phyloP scores from a whole-genome alignment of 352 stramenopile species.

The Vaucheria bursata region DNA sequence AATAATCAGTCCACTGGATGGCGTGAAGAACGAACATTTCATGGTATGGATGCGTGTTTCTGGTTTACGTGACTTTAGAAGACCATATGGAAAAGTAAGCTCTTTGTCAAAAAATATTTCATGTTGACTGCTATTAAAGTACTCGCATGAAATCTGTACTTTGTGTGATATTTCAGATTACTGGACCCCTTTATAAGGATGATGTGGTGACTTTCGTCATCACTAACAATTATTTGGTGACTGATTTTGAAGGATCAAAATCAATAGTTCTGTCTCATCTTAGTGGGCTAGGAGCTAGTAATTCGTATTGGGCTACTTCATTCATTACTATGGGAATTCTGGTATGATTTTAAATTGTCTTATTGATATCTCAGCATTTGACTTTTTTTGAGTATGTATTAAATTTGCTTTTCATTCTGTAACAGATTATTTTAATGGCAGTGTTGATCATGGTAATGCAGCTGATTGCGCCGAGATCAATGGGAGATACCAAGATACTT shows the following conservation, averaged over 20 bases:
- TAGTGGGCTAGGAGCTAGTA: conserved; percentile 88
- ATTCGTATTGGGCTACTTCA: conserved; percentile 84
- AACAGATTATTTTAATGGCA: neutral
- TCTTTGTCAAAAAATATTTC: neutral
- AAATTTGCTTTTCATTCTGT: neutral
- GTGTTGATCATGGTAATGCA: neutral
- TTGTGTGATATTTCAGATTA: neutral
- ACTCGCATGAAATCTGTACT: neutral
- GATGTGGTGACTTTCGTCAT: conserved; percentile 75
- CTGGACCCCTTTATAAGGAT: conserved; percentile 3
- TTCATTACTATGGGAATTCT: conserved; percentile 89
- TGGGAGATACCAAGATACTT: conserved; percentile 5
- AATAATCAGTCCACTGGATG: conserved; percentile 53
- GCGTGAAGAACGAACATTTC: conserved; percentile 97
- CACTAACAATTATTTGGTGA: conserved; percentile 89
- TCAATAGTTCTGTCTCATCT: conserved; percentile 90
- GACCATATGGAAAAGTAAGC: conserved; percentile 87
- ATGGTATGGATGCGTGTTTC: conserved; percentile 99
- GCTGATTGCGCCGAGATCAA: neutral
- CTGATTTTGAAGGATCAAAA: conserved; percentile 88
- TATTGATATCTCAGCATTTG: no score
- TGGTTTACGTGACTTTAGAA: conserved; percentile 93
- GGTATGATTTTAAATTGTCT: conserved; percentile 81
- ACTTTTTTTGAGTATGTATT: no score
- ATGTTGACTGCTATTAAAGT: neutral